Evolutionary conservation across 371 early-diverging fungal species (phyloP).

Genomic region (Capillidium heterosporum): DNA sequence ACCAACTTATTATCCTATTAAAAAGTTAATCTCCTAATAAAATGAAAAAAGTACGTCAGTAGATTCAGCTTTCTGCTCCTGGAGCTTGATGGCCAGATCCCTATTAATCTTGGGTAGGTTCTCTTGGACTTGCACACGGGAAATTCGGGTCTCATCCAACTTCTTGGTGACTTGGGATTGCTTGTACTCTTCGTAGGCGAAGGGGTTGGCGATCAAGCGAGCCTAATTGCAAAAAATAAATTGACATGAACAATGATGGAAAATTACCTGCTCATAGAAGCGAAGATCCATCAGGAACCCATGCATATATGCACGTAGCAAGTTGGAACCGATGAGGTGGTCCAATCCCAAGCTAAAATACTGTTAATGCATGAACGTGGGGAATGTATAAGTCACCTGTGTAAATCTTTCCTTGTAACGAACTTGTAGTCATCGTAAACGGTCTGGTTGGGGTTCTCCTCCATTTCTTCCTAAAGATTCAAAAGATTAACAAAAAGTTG

Average conservation of each 20-base stretch:
- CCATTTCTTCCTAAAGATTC: slow-evolving; percentile 67
- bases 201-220: slow-evolving; percentile 87
- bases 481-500: slow-evolving; percentile 1
- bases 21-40: not conserved
- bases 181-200: slow-evolving; percentile 86
- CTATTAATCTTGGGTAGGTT: slow-evolving; percentile 82
- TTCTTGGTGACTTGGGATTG: slow-evolving; percentile 54
- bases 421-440: slow-evolving; percentile 97
- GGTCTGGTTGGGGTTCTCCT: slow-evolving; percentile 69
- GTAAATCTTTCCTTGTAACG: slow-evolving; percentile 78
- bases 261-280: slow-evolving; percentile 63
- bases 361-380: not conserved
- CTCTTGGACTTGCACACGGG: slow-evolving; percentile 72
- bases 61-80: not conserved
- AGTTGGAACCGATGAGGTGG: slow-evolving; percentile 82
- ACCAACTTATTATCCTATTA: slow-evolving; percentile 28
- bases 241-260: not conserved
- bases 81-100: slow-evolving; percentile 10
- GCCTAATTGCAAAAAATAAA: slow-evolving; percentile 21
- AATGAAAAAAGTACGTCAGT: not conserved
- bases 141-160: slow-evolving; percentile 68
- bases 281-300: slow-evolving; percentile 94
- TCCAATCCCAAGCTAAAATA: slow-evolving; percentile 59
- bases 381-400: slow-evolving; percentile 14
- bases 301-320: slow-evolving; percentile 95